Base-by-base conservation (phyloP, 2,329 filamentous ascomycete species). In the Torrubiella hemipterigena region DNA sequence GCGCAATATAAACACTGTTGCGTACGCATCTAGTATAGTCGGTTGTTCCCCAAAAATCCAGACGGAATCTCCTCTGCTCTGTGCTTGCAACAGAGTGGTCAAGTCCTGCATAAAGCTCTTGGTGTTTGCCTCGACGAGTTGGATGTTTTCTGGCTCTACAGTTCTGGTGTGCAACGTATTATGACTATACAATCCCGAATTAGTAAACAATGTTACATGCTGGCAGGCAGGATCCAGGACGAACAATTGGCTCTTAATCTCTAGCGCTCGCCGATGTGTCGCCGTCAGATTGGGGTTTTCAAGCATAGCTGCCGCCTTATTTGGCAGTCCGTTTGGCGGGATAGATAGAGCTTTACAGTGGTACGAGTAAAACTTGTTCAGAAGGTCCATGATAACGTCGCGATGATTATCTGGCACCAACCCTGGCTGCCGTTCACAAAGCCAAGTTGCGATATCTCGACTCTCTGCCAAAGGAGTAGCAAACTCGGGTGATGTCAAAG, bases 231-330 rank as follows among this genome's bases (percentile, higher is more conserved):
- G 12, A 12, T 7, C 8, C 20, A n/a, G 11, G 7, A 48, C 49
- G 44, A 41, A 52, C 48, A 47, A 48, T 14, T 50, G 29, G 15
- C 44, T 51, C 27, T 49, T 49, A 17, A 50, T 45, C 37, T 52
- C 49, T 5, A 52, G 40, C 2, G 44, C 44, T 21, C 49, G 42
- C 3, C 49, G 49, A 27, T 51, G 42, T 8, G 30, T 29, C 20
- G 44, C 43, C 7, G 46, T 42, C 6, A 52, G 38, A 12, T 41
- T 39, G 5, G 38, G 38, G 12, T 38, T 41, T 35, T 51, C 49
- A 3, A 52, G 43, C 29, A 47, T 38, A 8, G 45, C 48, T 1
- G 48, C 49, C 5, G 49, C 49, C 14, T 41, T 29, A 23, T 51
- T 51, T 2, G 45, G 43, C 9, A 51, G 34, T 3, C 49, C 48